These are phyloP conservation scores for Hyaloscypha hepaticicola DNA, from an alignment of 495 filamentous ascomycete genomes.

Conservation along the genomic window DNA sequence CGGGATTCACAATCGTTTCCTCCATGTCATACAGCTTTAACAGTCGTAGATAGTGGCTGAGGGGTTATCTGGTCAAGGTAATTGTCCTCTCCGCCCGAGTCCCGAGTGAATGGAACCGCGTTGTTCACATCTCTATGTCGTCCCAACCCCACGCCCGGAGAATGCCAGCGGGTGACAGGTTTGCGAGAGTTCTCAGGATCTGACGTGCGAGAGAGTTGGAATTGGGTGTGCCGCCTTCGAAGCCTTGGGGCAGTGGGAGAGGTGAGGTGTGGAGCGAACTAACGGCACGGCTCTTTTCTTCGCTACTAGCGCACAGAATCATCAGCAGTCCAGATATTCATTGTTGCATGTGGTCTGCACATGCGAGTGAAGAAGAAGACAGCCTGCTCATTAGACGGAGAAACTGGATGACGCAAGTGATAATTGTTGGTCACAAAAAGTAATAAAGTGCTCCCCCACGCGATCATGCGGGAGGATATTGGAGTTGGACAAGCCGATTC, in stretches of 20 bases:
- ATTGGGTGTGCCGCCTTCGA: not conserved
- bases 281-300: not conserved
- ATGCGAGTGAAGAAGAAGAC: not conserved
- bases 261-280: not conserved
- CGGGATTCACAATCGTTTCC: not conserved
- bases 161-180: not conserved
- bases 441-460: not conserved
- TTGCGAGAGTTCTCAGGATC: not conserved
- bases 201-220: not conserved
- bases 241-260: not conserved
- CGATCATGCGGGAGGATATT: not conserved
- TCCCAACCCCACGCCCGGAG: not conserved
- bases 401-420: not conserved
- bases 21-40: not conserved
- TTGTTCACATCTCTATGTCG: slow-evolving; percentile 3
- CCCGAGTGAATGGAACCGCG: slow-evolving; percentile 6
- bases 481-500: not conserved
- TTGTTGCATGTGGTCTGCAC: not conserved
- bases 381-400: not conserved
- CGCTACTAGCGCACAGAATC: not conserved
- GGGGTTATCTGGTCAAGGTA: not conserved
- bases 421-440: not conserved
- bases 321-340: not conserved
- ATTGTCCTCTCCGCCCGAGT: slow-evolving; percentile 6
- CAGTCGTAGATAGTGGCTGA: not conserved